A percentile compares a stretch with the other conserved stretches of the same genome.
Conservation (phyloP, 768 basidiomycete genomes). For the Calocybe indica region DNA sequence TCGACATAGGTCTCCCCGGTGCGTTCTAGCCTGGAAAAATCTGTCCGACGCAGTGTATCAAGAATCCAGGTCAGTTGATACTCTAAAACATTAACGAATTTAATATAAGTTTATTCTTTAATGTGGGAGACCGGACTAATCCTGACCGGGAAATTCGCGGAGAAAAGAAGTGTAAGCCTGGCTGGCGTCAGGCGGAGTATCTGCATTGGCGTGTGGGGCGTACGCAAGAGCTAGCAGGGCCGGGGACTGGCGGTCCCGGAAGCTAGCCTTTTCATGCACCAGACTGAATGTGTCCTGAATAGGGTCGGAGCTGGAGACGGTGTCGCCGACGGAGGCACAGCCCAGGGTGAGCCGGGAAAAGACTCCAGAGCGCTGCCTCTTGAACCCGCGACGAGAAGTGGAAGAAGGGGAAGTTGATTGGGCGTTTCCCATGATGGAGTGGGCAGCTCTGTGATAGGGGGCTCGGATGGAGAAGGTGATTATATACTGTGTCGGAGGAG, state of each 20-base stretch:
- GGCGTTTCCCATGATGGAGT: constrained; percentile 7
- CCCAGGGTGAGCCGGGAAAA: constrained; percentile 35
- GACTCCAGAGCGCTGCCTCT: constrained; percentile 26
- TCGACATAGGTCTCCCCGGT: constrained; percentile 75
- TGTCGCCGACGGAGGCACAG: constrained; percentile 28
- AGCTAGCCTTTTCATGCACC: constrained; percentile 21
- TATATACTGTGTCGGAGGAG: no score
- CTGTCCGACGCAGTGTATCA: constrained; percentile 58
- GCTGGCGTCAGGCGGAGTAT: constrained; percentile 18
- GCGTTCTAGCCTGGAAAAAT: constrained; percentile 54
- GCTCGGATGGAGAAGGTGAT: no score
- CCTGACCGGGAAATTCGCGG: constrained; percentile 30
- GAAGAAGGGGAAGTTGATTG: constrained; percentile 3
- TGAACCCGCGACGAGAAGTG: constrained; percentile 10
- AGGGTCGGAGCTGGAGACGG: constrained; percentile 26
- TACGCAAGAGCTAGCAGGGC: constrained; percentile 17
- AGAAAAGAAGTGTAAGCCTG: constrained; percentile 45
- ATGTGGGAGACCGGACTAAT: not conserved
- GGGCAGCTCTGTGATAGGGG: no score
- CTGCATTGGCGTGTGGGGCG: constrained; percentile 23
- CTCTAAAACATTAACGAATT: constrained; percentile 26
- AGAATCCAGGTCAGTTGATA: constrained; percentile 67
- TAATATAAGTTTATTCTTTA: constrained; percentile 1
- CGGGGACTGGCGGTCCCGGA: constrained; percentile 15
- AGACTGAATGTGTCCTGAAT: constrained; percentile 35